Evolutionary conservation across 1,139 yeast genomes (phyloP).

Genomic region (Saccharomycopsis hybrid): DNA sequence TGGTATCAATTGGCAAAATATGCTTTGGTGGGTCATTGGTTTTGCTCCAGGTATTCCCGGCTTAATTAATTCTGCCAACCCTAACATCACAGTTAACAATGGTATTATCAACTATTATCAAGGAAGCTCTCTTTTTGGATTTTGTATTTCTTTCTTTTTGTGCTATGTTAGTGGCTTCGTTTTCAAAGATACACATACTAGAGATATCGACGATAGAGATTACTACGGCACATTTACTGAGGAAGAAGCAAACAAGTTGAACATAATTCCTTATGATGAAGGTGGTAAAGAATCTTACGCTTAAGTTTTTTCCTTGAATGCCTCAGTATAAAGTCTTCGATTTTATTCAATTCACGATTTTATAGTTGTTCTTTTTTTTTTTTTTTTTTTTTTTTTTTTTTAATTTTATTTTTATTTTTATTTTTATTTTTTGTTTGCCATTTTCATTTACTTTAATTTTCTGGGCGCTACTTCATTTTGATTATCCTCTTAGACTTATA

Average conservation of each 20-base stretch:
- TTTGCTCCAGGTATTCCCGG: constrained; percentile 42
- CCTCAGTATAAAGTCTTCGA: too few relatives aligned
- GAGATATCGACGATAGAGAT: constrained; percentile 10
- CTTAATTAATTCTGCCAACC: constrained; percentile 26
- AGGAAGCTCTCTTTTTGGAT: constrained; percentile 38
- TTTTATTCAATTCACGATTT: too few relatives aligned
- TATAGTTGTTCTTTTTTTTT: too few relatives aligned
- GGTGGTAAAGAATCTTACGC: not conserved
- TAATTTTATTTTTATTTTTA: too few relatives aligned
- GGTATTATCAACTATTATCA: constrained; percentile 38
- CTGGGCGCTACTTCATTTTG: too few relatives aligned
- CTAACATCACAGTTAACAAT: constrained; percentile 24
- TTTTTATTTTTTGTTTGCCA: too few relatives aligned
- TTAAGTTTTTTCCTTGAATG: too few relatives aligned
- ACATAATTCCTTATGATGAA: constrained; percentile 10
- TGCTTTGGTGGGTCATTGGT: constrained; percentile 35
- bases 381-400: too few relatives aligned
- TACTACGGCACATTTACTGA: constrained; percentile 10
- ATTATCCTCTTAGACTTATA: too few relatives aligned
- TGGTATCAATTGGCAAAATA: constrained; percentile 41
- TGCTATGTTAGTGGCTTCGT: not conserved
- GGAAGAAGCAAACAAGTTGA: constrained; percentile 6
- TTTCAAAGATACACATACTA: constrained; percentile 1
- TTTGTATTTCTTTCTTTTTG: constrained; percentile 33
- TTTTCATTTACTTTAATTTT: too few relatives aligned